Conservation (phyloP, 805 yeast genomes). For the Wickerhamomyces queroliae region DNA sequence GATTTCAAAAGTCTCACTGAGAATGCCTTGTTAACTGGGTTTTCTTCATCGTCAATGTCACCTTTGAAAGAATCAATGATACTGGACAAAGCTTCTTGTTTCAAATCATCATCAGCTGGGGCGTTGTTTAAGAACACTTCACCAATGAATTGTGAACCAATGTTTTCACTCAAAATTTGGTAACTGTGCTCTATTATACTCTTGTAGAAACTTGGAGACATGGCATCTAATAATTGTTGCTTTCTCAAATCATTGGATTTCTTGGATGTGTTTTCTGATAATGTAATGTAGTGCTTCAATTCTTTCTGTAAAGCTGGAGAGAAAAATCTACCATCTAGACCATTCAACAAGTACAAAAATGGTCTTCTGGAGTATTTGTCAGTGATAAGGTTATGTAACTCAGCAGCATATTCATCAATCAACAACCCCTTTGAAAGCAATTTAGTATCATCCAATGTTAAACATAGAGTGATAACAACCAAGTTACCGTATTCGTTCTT, state of each 20-base stretch:
- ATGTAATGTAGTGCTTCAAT: constrained; percentile 50
- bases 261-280: constrained; percentile 70
- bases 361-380: constrained; percentile 88
- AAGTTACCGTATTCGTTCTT: constrained; percentile 82
- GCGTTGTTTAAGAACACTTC: constrained; percentile 65
- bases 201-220: constrained; percentile 60
- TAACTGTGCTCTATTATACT: constrained; percentile 45
- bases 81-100: constrained; percentile 45
- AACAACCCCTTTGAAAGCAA: constrained; percentile 69
- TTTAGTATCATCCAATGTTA: constrained; percentile 93
- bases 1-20: constrained; percentile 69
- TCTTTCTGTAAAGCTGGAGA: constrained; percentile 63
- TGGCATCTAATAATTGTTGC: constrained; percentile 55
- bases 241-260: constrained; percentile 79
- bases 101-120: constrained; percentile 31
- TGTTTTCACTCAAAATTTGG: constrained; percentile 54
- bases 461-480: constrained; percentile 71
- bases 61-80: constrained; percentile 58
- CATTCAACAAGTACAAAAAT: constrained; percentile 71
- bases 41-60: constrained; percentile 60
- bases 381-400: constrained; percentile 47
- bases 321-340: constrained; percentile 77
- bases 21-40: constrained; percentile 66
- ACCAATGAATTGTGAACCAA: constrained; percentile 78
- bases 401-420: constrained; percentile 48